Conservation (phyloP, 2,329 filamentous ascomycete species). For the Epichloe aotearoae region DNA sequence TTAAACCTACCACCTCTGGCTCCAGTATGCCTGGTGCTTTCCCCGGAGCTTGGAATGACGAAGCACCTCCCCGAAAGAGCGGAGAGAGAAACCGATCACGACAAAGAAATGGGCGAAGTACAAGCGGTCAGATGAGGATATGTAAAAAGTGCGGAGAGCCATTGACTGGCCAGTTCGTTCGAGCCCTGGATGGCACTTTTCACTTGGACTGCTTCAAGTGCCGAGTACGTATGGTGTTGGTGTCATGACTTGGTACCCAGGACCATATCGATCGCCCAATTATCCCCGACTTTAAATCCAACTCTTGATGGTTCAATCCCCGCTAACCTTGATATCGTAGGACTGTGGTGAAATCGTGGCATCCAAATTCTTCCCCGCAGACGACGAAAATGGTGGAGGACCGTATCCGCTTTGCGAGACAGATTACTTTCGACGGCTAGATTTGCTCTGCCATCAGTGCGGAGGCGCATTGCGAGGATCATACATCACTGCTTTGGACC, state of each 20-base stretch:
- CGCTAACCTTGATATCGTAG: constrained; percentile 31
- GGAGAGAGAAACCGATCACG: constrained; percentile 45
- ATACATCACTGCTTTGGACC: constrained; percentile 93
- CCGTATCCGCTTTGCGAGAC: constrained; percentile 97
- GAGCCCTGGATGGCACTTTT: constrained; percentile 84
- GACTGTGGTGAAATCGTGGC: constrained; percentile 95
- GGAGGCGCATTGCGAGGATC: constrained; percentile 87
- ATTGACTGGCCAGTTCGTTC: constrained; percentile 89
- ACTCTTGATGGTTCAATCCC: neutral
- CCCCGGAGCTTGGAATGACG: constrained; percentile 23
- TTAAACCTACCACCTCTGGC: constrained; percentile 22
- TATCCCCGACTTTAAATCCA: neutral
- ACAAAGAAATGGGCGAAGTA: constrained; percentile 38
- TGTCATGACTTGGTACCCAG: neutral
- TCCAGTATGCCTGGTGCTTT: constrained; percentile 19
- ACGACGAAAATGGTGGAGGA: constrained; percentile 69
- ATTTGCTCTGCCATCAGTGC: constrained; percentile 83
- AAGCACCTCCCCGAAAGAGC: constrained; percentile 32
- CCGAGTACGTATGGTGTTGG: constrained; percentile 46
- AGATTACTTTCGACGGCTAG: constrained; percentile 89
- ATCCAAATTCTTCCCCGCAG: constrained; percentile 96
- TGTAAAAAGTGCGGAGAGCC: constrained; percentile 83
- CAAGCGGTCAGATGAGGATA: constrained; percentile 47
- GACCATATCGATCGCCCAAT: neutral
- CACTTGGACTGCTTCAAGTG: constrained; percentile 98